Evolutionary conservation across 2,329 filamentous ascomycete species (phyloP), one percentile per base, ranked within the genome.

Genomic region (Penicillium sp.): DNA sequence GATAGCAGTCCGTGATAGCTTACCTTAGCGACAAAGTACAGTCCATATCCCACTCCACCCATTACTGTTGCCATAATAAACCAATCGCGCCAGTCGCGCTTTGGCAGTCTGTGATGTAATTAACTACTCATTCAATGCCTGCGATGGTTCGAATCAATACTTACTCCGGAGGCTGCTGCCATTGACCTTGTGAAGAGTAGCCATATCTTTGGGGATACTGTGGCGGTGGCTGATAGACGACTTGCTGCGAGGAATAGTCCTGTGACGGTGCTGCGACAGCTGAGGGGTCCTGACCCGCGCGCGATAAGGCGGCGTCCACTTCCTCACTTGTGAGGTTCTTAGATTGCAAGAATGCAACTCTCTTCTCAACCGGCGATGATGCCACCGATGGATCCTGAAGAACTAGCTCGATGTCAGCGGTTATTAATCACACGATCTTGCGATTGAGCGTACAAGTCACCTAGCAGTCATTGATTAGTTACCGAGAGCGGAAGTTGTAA

Each of bases 61-160:
- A 93, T 83, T 9, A 96, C 85, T 0, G 92, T 98, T 6, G 92
- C 92, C 87, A 96, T 95, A 65, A 98, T 96, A 67, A 98, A 98
- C 85, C 88, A 96, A 61, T 98, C 92, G 45, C 93, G 78, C 92
- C 92, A 98, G 67, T 98, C 92, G 57, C 92, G 75, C 60, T 80
- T 82, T 2, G 88, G 88, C 2, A 80, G 67, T 44, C 67, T 70
- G 30, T 27, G 26, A 37, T 37, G 17, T 29, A 23, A 38, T 54
- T 32, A 54, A 47, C n/a, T n/a, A n/a, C n/a, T n/a, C n/a, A n/a
- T n/a, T n/a, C n/a, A n/a, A n/a, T n/a, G n/a, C n/a, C n/a, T 22
- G 18, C 5, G 9, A 22, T 22, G 5, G 5, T 5, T 22, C 9
- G 13, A 14, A 8, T 17, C 18, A 22, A 20, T 32, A 57, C 69